Evolutionary conservation across 257 asterid species (phyloP), one percentile per base, ranked within the genome.

Genomic region (Apocynum venetum): DNA sequence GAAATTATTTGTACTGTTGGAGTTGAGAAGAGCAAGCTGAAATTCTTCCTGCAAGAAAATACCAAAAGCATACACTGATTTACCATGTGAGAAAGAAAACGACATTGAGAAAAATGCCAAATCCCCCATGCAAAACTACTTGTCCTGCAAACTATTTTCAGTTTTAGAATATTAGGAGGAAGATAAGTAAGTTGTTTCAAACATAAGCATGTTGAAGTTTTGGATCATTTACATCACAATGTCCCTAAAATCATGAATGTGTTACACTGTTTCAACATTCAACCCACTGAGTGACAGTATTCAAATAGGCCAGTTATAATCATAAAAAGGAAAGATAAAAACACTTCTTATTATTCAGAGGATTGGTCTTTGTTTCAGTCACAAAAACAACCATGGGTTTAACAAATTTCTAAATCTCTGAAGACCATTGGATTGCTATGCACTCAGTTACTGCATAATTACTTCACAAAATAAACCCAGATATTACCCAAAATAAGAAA

Each of bases 11-110:
- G 86, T 85, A 82, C 81, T 81, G 78, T 79, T 85, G 86, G 91
- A 74, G 25, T 84, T 73, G 83, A 88, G 88, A 80, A 91, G 89
- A 15, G 97, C 98, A 63, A 91, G 89, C 88, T 88, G 83, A 83
- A 94, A 94, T 74, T 94, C 98, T 78, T 94, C 97, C 98, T 94
- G 92, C 72, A 77, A 78, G 57, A 72, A 80, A 71, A 76, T 38
- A 46, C 15, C 38, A 76, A 38, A 67, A 11, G 53, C 14, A 46
- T 43, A 49, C 47, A 56, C 19, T 14, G 43, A 41, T 9, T 36
- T 9, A 75, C 20, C 20, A 49, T 17, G 64, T 25, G 69, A 10
- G 31, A 46, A 47, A 17, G 10, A 75, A 36, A 75, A 13, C 31
- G 53, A 36, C 20, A 36, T 44, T 40, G 14, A 75, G 13, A 63